Conservation (phyloP, 129 eudicot genomes). For the Heracleum sosnowskyi region DNA sequence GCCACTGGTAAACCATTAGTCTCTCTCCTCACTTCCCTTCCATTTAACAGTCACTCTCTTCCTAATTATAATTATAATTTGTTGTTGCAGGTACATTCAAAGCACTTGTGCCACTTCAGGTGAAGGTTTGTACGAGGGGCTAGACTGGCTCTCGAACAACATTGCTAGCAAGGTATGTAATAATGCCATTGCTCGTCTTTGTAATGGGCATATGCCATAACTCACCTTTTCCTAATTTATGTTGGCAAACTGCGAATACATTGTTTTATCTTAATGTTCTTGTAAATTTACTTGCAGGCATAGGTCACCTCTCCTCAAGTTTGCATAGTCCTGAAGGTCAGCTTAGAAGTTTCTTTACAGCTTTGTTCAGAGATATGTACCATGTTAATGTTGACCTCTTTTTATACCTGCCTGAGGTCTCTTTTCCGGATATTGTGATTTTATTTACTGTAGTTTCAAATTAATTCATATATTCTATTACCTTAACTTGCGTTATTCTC, state of each 20-base stretch:
- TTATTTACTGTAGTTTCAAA: constrained; percentile 13
- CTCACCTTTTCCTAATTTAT: not conserved
- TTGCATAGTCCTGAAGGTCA: constrained; percentile 6
- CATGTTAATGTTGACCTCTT: not conserved
- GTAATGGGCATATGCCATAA: not conserved
- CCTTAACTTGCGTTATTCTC: not conserved
- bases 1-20: constrained; percentile 29
- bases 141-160: constrained; percentile 49
- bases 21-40: not conserved
- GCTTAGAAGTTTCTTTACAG: constrained; percentile 2
- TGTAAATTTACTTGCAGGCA: constrained; percentile 16
- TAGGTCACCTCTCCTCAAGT: not conserved
- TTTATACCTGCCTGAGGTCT: constrained; percentile 7
- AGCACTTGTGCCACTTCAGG: constrained; percentile 43
- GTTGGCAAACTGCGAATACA: not conserved
- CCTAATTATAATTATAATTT: not conserved
- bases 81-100: constrained; percentile 36
- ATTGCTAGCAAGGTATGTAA: constrained; percentile 45
- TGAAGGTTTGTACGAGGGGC: constrained; percentile 39
- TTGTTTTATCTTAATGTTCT: not conserved
- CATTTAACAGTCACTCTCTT: not conserved
- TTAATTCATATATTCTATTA: not conserved
- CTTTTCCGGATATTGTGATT: not conserved
- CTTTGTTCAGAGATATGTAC: constrained; percentile 9
- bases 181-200: too few relatives aligned